These are phyloP conservation scores for Teratosphaeria epicoccoides DNA, from an alignment of 2,329 filamentous ascomycete species.

Conservation along the genomic window DNA sequence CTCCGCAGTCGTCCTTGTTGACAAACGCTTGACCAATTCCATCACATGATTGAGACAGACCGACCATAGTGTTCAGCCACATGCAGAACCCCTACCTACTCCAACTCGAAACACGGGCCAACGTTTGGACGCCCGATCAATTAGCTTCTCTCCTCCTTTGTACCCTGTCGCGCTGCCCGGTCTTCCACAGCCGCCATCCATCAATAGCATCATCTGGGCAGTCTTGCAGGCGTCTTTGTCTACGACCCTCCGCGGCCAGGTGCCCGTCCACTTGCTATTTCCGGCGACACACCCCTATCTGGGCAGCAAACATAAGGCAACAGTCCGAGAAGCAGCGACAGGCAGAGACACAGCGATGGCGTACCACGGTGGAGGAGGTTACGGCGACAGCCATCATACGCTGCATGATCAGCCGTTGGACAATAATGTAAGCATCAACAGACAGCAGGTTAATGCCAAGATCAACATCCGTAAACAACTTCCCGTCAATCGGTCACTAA, in stretches of 20 bases:
- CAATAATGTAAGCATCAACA: conserved; percentile 7
- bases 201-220: background rate
- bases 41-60: no score
- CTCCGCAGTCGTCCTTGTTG: background rate
- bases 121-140: no score
- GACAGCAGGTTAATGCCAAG: background rate
- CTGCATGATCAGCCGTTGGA: conserved; percentile 16
- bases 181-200: background rate
- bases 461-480: background rate
- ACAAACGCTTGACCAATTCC: no score
- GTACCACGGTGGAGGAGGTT: conserved; percentile 24
- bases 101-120: background rate
- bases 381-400: conserved; percentile 16
- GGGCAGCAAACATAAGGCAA: background rate
- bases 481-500: background rate
- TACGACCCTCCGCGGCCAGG: background rate
- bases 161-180: background rate
- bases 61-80: no score
- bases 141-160: background rate
- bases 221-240: background rate
- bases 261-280: background rate
- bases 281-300: no score
- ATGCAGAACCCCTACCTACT: background rate
- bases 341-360: conserved; percentile 17
- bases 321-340: background rate